Base-by-base conservation (phyloP, 108 stramenopile species). In the Pseudonitzschia delicatissima region DNA sequence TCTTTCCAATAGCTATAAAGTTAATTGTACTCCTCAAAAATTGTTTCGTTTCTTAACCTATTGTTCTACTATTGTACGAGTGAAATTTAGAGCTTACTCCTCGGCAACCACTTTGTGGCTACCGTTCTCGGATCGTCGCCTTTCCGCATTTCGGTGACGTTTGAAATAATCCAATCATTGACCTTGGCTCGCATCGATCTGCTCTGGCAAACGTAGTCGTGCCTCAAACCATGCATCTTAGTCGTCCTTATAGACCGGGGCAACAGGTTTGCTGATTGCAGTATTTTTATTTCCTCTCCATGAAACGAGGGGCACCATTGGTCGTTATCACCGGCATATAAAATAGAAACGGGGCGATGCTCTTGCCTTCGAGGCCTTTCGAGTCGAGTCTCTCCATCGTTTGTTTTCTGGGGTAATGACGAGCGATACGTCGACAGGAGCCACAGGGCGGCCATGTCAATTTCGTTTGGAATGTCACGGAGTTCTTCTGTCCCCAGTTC, bases 401-500 rank as follows among this genome's bases (percentile, higher is more conserved):
- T 39, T 48, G 4, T 17, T 4, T 27, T 29, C 27, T 35, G 25
- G 12, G 29, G 12, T 23, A 72, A 34, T 4, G 48, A 18, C 36
- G 17, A 45, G 26, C 49, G 28, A 9, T 37, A 35, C n/a, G n/a
- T 20, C 45, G 58, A 53, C 13, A 36, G 45, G 0, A 50, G 37
- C 33, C 36, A 57, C 40, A 18, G 29, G 18, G 71, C 86, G 29
- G 53, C 71, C 52, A 79, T 79, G 82, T 90, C 86, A 25, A 72
- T 53, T 9, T 51, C 23, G 67, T 82, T 69, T 9, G 91, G 91
- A 11, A 92, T 33, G 57, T 84, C 83, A 49, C 92, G 76, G 6
- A 90, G 71, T 57, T 93, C 91, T 74, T 92, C 85, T 26, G 72
- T 63, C 37, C 91, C 91, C 50, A 92, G 67, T 33, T 68, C 63